Conservation (phyloP, 306 rosid species). For the Vigna trinervia region DNA sequence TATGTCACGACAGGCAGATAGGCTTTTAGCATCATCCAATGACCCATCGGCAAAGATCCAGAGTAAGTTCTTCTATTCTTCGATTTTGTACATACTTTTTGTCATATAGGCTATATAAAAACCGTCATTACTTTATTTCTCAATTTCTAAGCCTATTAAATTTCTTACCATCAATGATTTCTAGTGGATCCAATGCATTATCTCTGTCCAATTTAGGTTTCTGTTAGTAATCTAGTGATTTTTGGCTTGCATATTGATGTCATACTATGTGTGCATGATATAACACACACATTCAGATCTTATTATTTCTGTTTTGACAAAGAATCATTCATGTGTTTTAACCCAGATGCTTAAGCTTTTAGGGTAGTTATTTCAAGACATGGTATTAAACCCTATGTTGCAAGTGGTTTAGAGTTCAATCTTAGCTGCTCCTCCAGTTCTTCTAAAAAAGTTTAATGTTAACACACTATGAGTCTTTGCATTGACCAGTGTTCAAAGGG, state of each 20-base stretch:
- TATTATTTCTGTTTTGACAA: neutral
- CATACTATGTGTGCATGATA: conserved; percentile 1
- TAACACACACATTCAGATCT: neutral
- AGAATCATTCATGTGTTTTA: neutral
- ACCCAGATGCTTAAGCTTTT: neutral
- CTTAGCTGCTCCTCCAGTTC: neutral
- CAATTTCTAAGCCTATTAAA: neutral
- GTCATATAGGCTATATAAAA: neutral
- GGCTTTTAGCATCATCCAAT: conserved; percentile 39
- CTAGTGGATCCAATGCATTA: neutral
- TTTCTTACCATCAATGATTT: neutral
- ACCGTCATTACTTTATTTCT: neutral
- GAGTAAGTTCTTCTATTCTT: conserved; percentile 53
- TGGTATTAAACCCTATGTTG: neutral
- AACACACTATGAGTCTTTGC: neutral
- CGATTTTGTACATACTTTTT: conserved; percentile 4
- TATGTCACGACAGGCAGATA: conserved; percentile 48
- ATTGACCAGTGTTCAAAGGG: neutral
- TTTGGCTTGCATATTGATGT: neutral
- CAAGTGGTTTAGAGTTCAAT: neutral
- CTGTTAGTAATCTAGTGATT: neutral
- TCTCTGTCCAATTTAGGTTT: conserved; percentile 1
- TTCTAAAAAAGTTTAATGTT: neutral
- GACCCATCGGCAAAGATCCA: conserved; percentile 46
- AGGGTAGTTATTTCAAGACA: neutral